Evolutionary conservation across 2,329 filamentous ascomycete genomes (phyloP).

Genomic region (Ophiosphaerella korrae): DNA sequence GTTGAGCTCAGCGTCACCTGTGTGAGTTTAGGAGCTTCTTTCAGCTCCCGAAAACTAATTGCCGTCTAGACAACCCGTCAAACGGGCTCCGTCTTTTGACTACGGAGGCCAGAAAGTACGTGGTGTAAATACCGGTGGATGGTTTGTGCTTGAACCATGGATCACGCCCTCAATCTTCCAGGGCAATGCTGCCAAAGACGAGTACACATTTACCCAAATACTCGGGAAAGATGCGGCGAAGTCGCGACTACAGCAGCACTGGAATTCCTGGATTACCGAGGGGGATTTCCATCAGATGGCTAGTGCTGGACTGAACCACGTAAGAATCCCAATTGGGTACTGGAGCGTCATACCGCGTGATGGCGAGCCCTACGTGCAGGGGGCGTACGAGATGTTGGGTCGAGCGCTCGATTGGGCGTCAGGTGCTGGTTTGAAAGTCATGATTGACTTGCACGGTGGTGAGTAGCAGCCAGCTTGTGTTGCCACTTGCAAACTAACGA

Average conservation of each 20-base stretch:
- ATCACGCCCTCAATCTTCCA: conserved; percentile 68
- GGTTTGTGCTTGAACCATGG: conserved; percentile 69
- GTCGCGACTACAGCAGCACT: conserved; percentile 59
- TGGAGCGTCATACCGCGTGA: conserved; percentile 62
- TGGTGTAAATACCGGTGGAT: conserved; percentile 69
- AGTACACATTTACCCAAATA: conserved; percentile 59
- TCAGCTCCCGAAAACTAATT: neutral
- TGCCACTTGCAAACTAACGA: conserved; percentile 3
- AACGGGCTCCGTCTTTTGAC: conserved; percentile 53
- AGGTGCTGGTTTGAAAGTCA: conserved; percentile 63
- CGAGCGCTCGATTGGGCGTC: conserved; percentile 64
- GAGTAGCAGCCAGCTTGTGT: conserved; percentile 28
- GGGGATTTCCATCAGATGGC: conserved; percentile 62
- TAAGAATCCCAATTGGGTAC: conserved; percentile 69
- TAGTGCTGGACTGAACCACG: conserved; percentile 64
- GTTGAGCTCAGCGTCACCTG: conserved; percentile 36
- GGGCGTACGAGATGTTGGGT: conserved; percentile 64
- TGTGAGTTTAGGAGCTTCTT: conserved; percentile 22
- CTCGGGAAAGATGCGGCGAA: conserved; percentile 57
- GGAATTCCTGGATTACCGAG: conserved; percentile 63
- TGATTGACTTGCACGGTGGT: conserved; percentile 72
- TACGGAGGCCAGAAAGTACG: conserved; percentile 62
- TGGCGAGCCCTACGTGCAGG: conserved; percentile 66
- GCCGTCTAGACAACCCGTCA: conserved; percentile 23
- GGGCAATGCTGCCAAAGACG: conserved; percentile 60